These are phyloP conservation scores for Emergomyces orientalis DNA, from an alignment of 2,329 filamentous ascomycete species.

Conservation along the genomic window DNA sequence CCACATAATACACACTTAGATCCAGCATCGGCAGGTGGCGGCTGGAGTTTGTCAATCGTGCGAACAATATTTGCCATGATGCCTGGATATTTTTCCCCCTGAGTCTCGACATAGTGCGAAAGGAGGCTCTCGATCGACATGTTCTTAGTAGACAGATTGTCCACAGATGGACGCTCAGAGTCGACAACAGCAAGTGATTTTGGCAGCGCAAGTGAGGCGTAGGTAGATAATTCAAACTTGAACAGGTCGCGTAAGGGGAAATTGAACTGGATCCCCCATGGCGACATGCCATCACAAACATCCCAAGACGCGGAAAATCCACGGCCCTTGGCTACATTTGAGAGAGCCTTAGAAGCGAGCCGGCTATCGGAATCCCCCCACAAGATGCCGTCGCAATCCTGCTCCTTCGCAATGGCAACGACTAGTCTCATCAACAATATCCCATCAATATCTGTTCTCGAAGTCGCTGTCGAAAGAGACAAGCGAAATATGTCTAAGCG, in stretches of 20 bases:
- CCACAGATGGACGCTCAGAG: slow-evolving; percentile 29
- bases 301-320: slow-evolving; percentile 77
- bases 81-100: slow-evolving; percentile 77
- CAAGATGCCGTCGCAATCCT: slow-evolving; percentile 60
- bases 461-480: slow-evolving; percentile 62
- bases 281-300: slow-evolving; percentile 62
- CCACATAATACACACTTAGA: slow-evolving; percentile 57
- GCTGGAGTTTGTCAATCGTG: slow-evolving; percentile 71
- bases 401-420: slow-evolving; percentile 51
- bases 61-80: slow-evolving; percentile 93
- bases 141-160: slow-evolving; percentile 39
- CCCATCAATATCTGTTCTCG: slow-evolving; percentile 61
- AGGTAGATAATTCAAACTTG: slow-evolving; percentile 66
- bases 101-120: slow-evolving; percentile 74
- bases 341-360: slow-evolving; percentile 74
- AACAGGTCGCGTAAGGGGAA: slow-evolving; percentile 80
- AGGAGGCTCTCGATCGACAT: slow-evolving; percentile 88
- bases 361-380: slow-evolving; percentile 81
- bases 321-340: slow-evolving; percentile 83
- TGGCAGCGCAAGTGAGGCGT: slow-evolving; percentile 47
- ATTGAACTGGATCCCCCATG: slow-evolving; percentile 53
- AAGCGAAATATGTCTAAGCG: slow-evolving; percentile 49
- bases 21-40: slow-evolving; percentile 26
- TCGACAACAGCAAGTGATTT: slow-evolving; percentile 42
- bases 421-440: slow-evolving; percentile 65